Base-by-base conservation (phyloP, 106 monocot species). In the Posidonia australis region DNA sequence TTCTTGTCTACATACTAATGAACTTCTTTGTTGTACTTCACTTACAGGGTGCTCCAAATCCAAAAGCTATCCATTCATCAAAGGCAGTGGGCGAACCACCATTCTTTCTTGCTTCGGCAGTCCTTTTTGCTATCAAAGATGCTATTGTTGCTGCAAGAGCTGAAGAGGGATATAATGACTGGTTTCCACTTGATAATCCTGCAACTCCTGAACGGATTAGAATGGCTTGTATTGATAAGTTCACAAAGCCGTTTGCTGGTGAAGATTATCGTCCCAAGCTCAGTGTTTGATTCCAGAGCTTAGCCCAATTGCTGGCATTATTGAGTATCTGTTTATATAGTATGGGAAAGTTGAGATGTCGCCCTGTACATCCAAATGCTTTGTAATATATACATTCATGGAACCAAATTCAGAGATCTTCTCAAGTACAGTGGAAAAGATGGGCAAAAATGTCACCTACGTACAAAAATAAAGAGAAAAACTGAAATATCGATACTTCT, bases 51-150 rank as follows among this genome's bases (percentile, higher is more conserved):
- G 80, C 65, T 72, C 80, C 76, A 17, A 96, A 96, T 73, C 80
- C 87, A 6, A 90, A 80, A 71, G 90, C 86, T 49, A 87, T 96
- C 51, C 90, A 96, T 72, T 87, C 86, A 10, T 96, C 96, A 6
- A 96, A 96, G 61, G 96, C 96, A 13, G 96, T 90, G 0, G 96
- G 96, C 0, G 96, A 96, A 60, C 96, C 96, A 36, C 96, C 96
- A 20, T 90, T 96, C 49, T 96, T 96, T 65, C 87, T 96, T 36
- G 86, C 84, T 0, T 86, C 96, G 5, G 54, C 80, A 1, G 87
- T 96, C 14, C 74, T 96, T 13, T 90, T 96, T 45, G 94, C 94
- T 17, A 90, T 96, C 23, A 96, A 82, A 72, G 94, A 90, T 54
- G 90, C 96, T 5, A 85, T 96, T 13, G 74, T 70, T 25, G 79